Percentiles rank a stretch among this genome's conserved stretches.
Conservation (phyloP, 176 grass and related monocot species). For the Zoysia japonica region DNA sequence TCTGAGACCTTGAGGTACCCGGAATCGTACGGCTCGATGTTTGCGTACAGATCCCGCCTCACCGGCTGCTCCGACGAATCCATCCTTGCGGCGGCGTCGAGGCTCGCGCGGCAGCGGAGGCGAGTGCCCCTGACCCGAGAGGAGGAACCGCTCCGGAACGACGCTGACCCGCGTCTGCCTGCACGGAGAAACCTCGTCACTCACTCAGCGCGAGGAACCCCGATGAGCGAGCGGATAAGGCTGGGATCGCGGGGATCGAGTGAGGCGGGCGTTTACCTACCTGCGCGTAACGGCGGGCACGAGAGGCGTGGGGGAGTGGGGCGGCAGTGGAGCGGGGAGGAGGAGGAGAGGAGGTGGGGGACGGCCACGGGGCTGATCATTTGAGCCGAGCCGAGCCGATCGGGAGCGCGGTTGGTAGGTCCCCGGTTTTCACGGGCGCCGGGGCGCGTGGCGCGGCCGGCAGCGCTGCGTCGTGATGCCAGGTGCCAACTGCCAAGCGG, state of each 20-base stretch:
- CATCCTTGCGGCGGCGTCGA: conserved; percentile 17
- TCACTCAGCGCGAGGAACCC: neutral
- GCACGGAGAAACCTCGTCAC: neutral
- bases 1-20: conserved; percentile 81
- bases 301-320: conserved; percentile 38
- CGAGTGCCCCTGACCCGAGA: neutral
- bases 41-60: conserved; percentile 60
- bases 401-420: neutral
- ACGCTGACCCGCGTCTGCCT: neutral
- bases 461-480: neutral
- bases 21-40: conserved; percentile 63
- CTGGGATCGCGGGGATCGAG: conserved; percentile 5
- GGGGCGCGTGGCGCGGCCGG: neutral
- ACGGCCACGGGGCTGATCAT: conserved; percentile 32
- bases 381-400: neutral
- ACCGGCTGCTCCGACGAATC: conserved; percentile 13
- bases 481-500: neutral
- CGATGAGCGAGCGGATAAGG: neutral
- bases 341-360: neutral
- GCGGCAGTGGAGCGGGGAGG: neutral
- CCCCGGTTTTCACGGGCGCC: neutral
- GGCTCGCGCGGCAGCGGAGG: neutral
- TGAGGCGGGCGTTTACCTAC: neutral
- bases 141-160: neutral
- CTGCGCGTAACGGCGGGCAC: conserved; percentile 2